Percentiles rank a stretch among this genome's conserved stretches.
Conservation (phyloP, 2,329 filamentous ascomycete genomes). For the Chrysoporthe deuterocubensis region DNA sequence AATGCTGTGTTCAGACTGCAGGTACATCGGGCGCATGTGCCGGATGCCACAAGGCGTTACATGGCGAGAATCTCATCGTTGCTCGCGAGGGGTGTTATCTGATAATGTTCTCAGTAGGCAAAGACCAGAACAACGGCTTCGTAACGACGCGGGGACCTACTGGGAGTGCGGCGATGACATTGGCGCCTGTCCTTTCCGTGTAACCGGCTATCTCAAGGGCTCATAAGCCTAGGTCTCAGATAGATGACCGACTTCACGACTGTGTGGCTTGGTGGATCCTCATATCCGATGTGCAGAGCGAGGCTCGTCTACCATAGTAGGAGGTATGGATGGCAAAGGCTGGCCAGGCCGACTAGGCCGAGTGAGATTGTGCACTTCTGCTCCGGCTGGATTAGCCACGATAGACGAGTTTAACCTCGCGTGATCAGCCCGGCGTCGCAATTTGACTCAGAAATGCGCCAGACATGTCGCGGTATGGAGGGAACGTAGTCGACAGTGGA, state of each 20-base stretch:
- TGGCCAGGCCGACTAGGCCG: neutral
- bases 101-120: too few species aligned
- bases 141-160: too few species aligned
- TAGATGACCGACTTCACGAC: too few species aligned
- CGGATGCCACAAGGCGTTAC: neutral
- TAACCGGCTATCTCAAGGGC: neutral
- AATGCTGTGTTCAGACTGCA: neutral
- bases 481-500: slow-evolving; percentile 1
- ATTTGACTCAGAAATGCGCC: neutral
- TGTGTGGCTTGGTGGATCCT: neutral
- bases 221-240: neutral
- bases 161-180: too few species aligned
- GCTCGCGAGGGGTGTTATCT: neutral
- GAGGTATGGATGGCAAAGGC: neutral
- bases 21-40: neutral
- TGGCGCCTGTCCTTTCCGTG: neutral
- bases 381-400: neutral
- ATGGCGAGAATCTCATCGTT: neutral
- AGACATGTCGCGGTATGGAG: neutral
- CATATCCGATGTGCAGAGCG: neutral
- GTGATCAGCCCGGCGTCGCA: neutral
- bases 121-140: too few species aligned
- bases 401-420: neutral
- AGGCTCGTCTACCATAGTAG: neutral
- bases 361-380: neutral